Conservation (phyloP, 75 land plant species). For the Pseudotsuga menziesii region DNA sequence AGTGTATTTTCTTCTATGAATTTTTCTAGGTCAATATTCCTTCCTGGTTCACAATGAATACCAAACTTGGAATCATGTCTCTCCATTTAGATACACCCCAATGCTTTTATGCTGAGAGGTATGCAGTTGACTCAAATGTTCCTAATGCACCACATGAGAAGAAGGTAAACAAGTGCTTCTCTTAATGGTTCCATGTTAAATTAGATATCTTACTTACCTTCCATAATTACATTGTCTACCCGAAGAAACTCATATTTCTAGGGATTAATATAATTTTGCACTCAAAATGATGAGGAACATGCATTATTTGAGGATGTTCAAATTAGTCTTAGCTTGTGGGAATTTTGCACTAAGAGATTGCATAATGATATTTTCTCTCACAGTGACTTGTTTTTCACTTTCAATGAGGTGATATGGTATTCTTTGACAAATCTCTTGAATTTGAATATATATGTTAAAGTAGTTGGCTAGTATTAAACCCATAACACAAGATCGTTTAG, state of each 20-base stretch:
- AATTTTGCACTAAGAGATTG: background rate
- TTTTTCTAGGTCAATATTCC: constrained; percentile 77
- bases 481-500: background rate
- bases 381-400: too few species aligned
- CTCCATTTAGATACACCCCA: constrained; percentile 92
- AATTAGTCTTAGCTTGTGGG: background rate
- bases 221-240: background rate
- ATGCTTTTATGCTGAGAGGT: constrained; percentile 97
- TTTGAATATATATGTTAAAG: background rate
- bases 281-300: background rate
- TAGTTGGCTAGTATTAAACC: background rate
- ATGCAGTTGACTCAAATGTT: constrained; percentile 78
- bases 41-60: constrained; percentile 93
- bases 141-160: constrained; percentile 69
- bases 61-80: constrained; percentile 83
- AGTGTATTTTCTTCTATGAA: constrained; percentile 19
- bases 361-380: background rate
- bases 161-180: constrained; percentile 52
- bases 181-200: too few species aligned
- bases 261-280: background rate
- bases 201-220: too few species aligned
- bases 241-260: background rate
- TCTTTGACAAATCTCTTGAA: background rate
- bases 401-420: background rate
- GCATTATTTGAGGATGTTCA: background rate